Evolutionary conservation across 139 green algal genomes (phyloP).

Genomic region (Chlorella vulgaris): DNA sequence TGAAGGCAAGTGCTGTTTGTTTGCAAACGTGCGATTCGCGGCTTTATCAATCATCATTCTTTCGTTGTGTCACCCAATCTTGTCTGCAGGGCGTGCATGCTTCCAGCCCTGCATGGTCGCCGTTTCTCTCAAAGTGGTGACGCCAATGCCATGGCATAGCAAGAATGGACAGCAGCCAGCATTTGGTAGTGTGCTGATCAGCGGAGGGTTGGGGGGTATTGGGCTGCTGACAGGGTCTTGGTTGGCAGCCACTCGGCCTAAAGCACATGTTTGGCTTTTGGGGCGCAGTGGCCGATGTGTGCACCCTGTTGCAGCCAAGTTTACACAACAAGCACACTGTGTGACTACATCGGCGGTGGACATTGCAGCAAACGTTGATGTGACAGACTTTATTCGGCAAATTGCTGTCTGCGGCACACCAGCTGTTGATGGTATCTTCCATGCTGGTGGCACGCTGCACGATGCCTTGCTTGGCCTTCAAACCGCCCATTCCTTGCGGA

Average conservation of each 20-base stretch:
- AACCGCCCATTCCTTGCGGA: slow-evolving; percentile 40
- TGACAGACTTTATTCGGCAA: not conserved
- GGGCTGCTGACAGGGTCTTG: slow-evolving; percentile 62
- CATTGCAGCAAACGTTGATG: slow-evolving; percentile 6
- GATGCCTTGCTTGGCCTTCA: slow-evolving; percentile 68
- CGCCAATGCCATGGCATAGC: not conserved
- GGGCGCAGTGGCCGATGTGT: slow-evolving; percentile 39
- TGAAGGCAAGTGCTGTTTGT: slow-evolving; percentile 13
- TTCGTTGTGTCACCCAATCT: not conserved
- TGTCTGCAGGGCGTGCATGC: not conserved
- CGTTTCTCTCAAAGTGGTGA: not conserved
- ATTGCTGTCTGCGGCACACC: not conserved
- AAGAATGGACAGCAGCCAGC: not conserved
- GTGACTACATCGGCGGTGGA: not conserved
- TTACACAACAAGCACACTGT: not conserved
- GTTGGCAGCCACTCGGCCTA: slow-evolving; percentile 41
- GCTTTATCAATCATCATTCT: not conserved
- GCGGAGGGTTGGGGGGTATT: slow-evolving; percentile 43
- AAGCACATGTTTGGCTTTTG: slow-evolving; percentile 30
- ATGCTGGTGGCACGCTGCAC: slow-evolving; percentile 65
- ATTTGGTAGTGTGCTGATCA: slow-evolving; percentile 24
- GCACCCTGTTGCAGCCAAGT: not conserved
- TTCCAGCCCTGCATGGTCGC: not conserved
- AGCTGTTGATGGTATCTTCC: slow-evolving; percentile 43
- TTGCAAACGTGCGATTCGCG: too few species aligned